Evolutionary conservation across 768 basidiomycete species (phyloP), one percentile per base, ranked within the genome.

Genomic region (Amanita inopinata): DNA sequence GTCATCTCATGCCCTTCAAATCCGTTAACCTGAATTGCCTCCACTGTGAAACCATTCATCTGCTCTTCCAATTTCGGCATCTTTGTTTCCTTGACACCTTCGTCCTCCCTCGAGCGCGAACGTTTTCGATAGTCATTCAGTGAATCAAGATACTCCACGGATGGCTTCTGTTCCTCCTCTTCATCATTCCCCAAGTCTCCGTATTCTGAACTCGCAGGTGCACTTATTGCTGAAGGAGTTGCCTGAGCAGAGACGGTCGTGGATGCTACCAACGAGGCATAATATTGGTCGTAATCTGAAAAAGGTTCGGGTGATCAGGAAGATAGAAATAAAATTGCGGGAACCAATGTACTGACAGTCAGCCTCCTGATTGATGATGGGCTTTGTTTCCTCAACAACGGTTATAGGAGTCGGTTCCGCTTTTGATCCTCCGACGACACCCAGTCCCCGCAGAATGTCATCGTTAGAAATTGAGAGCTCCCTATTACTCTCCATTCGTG

Each of bases 271-370:
- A 89, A 62, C 9, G 78, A 80, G 17, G 87, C 85, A 49, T 89
- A 89, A 50, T 89, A 89, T 45, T 80, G 81, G 46, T 87, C 86
- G 52, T 79, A 88, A 54, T 82, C 85, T 88, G 11, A 31, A 34
- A 14, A 36, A 33, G 23, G 4, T 39, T 46, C 4, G 48, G 25
- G 15, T 30, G 27, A 23, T 15, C 22, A 12, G 37, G 7, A 15
- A 5, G 6, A 19, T 15, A n/a, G 45, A 28, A 36, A 42, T 7
- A 11, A 12, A 14, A 25, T 28, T 44, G 12, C 34, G 15, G 11
- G 39, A 43, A 12, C 40, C n/a, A n/a, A n/a, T n/a, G n/a, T 2
- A 63, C 83, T 53, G 50, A 87, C 86, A 82, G 54, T 86, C 80
- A 7, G 69, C 66, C 40, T 84, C 78, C 2, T 67, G 70, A 49